These are phyloP conservation scores for Steccherinum ochraceum DNA, from an alignment of 768 basidiomycete genomes.

Conservation along the genomic window DNA sequence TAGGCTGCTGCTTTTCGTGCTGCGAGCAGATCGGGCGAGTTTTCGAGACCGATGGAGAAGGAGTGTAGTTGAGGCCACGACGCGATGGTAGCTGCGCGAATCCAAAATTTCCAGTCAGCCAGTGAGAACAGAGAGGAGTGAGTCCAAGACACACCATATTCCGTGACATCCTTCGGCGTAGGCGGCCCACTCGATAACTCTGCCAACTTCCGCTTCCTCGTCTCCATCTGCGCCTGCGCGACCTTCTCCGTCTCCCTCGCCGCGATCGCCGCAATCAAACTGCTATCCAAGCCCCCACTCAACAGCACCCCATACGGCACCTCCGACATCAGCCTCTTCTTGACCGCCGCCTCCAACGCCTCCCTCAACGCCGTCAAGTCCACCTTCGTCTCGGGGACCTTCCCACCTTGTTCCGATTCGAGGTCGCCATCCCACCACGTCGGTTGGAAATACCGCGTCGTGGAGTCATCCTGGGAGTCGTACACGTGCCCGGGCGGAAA, in stretches of 20 bases:
- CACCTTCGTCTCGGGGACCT: constrained; percentile 51
- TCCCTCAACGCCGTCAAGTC: constrained; percentile 71
- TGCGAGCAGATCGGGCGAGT: constrained; percentile 92
- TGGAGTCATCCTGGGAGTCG: constrained; percentile 76
- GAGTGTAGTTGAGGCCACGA: constrained; percentile 97
- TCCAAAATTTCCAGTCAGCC: too few species aligned
- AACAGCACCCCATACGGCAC: constrained; percentile 97
- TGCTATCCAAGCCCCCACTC: constrained; percentile 93
- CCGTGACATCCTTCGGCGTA: constrained; percentile 25
- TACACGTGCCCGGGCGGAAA: constrained; percentile 98
- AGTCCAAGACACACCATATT: constrained; percentile 13
- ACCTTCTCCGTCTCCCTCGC: constrained; percentile 93
- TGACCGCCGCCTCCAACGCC: constrained; percentile 84
- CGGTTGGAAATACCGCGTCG: constrained; percentile 81
- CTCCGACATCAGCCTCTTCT: constrained; percentile 95
- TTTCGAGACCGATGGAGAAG: constrained; percentile 92
- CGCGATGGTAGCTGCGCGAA: constrained; percentile 61
- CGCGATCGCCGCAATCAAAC: constrained; percentile 92
- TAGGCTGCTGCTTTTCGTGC: constrained; percentile 90
- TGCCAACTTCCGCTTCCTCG: constrained; percentile 54
- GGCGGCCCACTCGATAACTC: constrained; percentile 55
- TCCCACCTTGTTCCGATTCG: constrained; percentile 41
- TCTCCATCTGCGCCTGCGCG: constrained; percentile 68
- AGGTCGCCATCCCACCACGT: constrained; percentile 86
- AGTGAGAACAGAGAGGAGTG: neutral